Percentiles rank a stretch among this genome's conserved stretches.
Evolutionary conservation across 1,139 yeast genomes (phyloP).

Genomic region (Yamadazyma pseudoaaseri): DNA sequence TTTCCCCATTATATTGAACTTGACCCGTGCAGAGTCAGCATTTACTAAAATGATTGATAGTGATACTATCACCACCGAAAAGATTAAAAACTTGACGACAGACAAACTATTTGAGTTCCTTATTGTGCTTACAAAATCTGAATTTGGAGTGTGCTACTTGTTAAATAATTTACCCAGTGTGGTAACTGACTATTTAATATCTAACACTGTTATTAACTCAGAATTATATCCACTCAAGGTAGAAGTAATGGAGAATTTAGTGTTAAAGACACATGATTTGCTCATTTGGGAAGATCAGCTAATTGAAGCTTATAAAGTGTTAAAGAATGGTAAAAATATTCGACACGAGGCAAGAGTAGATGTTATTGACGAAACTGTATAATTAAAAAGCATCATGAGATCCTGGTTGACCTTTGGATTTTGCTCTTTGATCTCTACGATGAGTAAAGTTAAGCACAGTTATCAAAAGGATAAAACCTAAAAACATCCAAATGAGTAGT

Average conservation of each 20-base stretch:
- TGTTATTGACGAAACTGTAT: constrained; percentile 24
- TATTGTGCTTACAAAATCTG: constrained; percentile 20
- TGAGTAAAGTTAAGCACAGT: constrained; percentile 1
- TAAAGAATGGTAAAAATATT: constrained; percentile 32
- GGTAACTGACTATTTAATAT: constrained; percentile 19
- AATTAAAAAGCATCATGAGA: constrained; percentile 2
- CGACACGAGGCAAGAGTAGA: constrained; percentile 29
- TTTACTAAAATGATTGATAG: constrained; percentile 18
- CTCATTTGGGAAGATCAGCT: constrained; percentile 28
- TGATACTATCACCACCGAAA: constrained; percentile 17
- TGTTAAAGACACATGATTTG: constrained; percentile 19
- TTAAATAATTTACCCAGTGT: constrained; percentile 28
- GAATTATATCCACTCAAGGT: constrained; percentile 29
- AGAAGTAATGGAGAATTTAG: constrained; percentile 24
- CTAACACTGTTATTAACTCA: constrained; percentile 17
- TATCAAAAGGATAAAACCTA: constrained; percentile 28
- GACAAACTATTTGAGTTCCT: constrained; percentile 27
- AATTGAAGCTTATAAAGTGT: constrained; percentile 19
- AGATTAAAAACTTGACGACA: constrained; percentile 22
- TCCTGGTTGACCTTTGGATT: background rate
- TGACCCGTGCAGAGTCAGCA: constrained; percentile 19
- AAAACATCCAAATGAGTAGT: constrained; percentile 55
- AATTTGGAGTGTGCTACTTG: constrained; percentile 25
- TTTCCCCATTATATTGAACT: constrained; percentile 30
- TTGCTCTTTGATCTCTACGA: background rate